Evolutionary conservation across 225 moss, liverwort and hornwort genomes (phyloP).

Genomic region (Straminergon stramineum): DNA sequence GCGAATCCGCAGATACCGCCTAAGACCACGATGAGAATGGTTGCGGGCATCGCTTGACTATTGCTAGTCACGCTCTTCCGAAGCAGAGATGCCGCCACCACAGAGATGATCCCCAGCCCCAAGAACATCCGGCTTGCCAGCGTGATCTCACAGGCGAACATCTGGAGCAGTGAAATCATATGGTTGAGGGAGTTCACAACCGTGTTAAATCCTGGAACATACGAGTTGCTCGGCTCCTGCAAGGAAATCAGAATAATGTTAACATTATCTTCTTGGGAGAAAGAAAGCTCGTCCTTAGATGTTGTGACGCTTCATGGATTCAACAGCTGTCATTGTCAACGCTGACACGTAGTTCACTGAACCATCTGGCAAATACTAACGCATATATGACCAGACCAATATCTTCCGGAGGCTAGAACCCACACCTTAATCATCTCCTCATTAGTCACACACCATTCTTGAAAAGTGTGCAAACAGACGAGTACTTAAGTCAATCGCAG

Average conservation of each 20-base stretch:
- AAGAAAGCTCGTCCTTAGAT: neutral
- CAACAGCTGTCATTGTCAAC: neutral
- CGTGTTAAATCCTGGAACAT: conserved; percentile 59
- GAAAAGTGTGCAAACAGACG: neutral
- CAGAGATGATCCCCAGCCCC: conserved; percentile 54
- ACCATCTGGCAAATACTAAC: neutral
- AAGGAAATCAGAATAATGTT: neutral
- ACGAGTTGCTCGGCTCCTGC: conserved; percentile 49
- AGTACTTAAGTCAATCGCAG: neutral
- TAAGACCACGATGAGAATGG: conserved; percentile 68
- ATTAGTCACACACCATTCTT: neutral
- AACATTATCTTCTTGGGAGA: neutral
- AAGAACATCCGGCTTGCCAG: conserved; percentile 71
- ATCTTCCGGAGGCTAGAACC: neutral
- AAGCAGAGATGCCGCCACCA: conserved; percentile 56
- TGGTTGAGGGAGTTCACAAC: conserved; percentile 48
- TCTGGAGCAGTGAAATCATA: conserved; percentile 39
- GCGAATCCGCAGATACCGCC: conserved; percentile 72
- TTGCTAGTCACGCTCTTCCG: conserved; percentile 58
- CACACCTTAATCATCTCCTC: neutral
- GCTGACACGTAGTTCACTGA: neutral
- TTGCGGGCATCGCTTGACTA: conserved; percentile 94
- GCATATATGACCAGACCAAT: neutral
- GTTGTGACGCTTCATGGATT: neutral
- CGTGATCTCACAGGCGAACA: conserved; percentile 65